These are phyloP conservation scores for Alnus rubra DNA, from an alignment of 306 rosid genomes.

Conservation along the genomic window DNA sequence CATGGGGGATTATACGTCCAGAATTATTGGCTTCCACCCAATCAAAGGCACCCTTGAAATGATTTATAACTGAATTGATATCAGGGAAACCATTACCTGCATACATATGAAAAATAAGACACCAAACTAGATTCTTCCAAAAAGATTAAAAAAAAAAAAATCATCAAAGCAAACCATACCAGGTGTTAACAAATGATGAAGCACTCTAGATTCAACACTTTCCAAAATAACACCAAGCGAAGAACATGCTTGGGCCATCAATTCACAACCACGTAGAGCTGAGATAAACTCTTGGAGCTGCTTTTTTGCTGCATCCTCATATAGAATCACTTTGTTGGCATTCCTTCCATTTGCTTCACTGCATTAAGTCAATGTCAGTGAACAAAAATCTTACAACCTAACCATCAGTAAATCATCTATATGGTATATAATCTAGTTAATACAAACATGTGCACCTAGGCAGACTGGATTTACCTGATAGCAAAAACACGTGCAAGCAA, in stretches of 20 bases:
- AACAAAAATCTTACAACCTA: slow-evolving; percentile 29
- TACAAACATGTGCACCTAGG: slow-evolving; percentile 16
- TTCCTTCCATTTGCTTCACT: slow-evolving; percentile 90
- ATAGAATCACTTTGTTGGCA: slow-evolving; percentile 77
- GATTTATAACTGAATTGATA: slow-evolving; percentile 50
- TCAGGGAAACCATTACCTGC: slow-evolving; percentile 79
- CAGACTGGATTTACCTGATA: slow-evolving; percentile 53
- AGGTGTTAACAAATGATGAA: slow-evolving; percentile 68
- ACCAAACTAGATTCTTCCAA: slow-evolving; percentile 26
- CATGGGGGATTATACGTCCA: slow-evolving; percentile 89
- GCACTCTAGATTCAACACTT: slow-evolving; percentile 59
- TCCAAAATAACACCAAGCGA: slow-evolving; percentile 60
- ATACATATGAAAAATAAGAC: slow-evolving; percentile 24
- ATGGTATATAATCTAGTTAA: neutral
- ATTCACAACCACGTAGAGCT: slow-evolving; percentile 83
- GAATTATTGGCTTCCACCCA: slow-evolving; percentile 93
- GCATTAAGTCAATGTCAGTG: slow-evolving; percentile 34
- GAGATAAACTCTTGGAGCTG: slow-evolving; percentile 80
- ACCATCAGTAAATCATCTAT: slow-evolving; percentile 16
- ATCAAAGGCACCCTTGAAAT: slow-evolving; percentile 91
- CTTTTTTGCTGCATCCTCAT: slow-evolving; percentile 89
- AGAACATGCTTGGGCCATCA: slow-evolving; percentile 71
- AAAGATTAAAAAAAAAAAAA: neutral
- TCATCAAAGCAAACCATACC: slow-evolving; percentile 48
- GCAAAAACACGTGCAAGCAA: slow-evolving; percentile 79